Evolutionary conservation across 345 rosid species (phyloP).

Genomic region (Eucalyptus rudis): DNA sequence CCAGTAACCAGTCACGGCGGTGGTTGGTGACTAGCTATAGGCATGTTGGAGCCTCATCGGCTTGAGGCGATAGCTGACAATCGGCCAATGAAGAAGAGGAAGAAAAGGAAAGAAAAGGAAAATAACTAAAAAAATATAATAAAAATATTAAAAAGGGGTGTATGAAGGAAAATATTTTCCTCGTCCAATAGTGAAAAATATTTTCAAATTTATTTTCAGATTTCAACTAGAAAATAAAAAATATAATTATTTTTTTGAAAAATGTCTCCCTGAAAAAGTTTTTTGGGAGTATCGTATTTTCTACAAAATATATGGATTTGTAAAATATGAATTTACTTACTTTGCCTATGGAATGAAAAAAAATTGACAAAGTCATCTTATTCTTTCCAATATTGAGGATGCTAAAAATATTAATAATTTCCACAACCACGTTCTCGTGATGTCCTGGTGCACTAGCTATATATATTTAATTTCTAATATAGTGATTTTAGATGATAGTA

Average conservation of each 20-base stretch:
- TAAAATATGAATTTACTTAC: neutral
- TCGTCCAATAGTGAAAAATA: rapidly evolving
- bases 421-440: neutral
- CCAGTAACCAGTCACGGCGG: rapidly evolving
- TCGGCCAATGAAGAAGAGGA: rapidly evolving
- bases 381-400: neutral
- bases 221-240: rapidly evolving
- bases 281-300: too few species aligned
- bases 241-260: rapidly evolving
- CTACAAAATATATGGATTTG: too few species aligned
- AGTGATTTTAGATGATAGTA: rapidly evolving
- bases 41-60: rapidly evolving
- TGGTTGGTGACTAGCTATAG: rapidly evolving
- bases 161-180: rapidly evolving
- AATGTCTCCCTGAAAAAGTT: too few species aligned
- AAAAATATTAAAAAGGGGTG: too few species aligned
- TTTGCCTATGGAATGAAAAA: neutral
- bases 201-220: too few species aligned
- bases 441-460: neutral
- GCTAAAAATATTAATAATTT: neutral
- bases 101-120: too few species aligned
- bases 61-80: rapidly evolving
- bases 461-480: neutral
- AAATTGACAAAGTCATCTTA: neutral
- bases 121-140: too few species aligned